Evolutionary conservation across 2,329 filamentous ascomycete species (phyloP), one percentile per base, ranked within the genome.

Genomic region (Cercospora canescens): DNA sequence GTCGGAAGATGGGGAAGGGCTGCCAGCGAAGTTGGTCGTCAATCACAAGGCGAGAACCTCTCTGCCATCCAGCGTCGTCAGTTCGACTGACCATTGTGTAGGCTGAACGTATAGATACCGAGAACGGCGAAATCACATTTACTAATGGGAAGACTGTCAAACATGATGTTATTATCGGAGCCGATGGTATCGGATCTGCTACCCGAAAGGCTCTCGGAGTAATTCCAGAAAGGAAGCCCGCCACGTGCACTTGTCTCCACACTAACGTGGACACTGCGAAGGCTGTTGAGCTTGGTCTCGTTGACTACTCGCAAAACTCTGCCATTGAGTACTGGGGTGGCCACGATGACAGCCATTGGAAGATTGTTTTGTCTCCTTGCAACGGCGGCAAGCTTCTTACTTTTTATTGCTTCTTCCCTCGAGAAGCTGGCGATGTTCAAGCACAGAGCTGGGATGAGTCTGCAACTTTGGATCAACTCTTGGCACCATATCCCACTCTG

Each of bases 291-390:
- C 52, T 45, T 11, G 61, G 50, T 8, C n/a, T 58, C 4, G 54
- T 39, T 14, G 52, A 45, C 4, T 57, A 39, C 30, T 21, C 28
- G 2, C 26, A 8, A 3, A 63, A 58, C 28, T 34, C 39, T 37
- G 60, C 60, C 7, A 63, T 63, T 32, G 60, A 63, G 32, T 63
- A 57, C 28, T 63, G 52, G 60, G 60, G 59, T n/a, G 59, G 59
- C 12, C 48, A 62, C 30, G 59, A 41, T 28, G 54, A 57, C 50
- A 57, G 54, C 32, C 41, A 48, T 24, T 48, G 41, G 41, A 56
- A 57, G 52, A 63, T 57, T 21, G 61, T 63, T 12, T 21, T 58
- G 35, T 58, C 61, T 6, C 34, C n/a, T 34, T 58, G 61, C 18
- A 58, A 34, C 18, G 39, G 56, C 28, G 26, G 30, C 4, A 21